phyloP scores from a whole-genome alignment of 1,284 basidiomycete genomes.

The Boletellus dicymbophilus region DNA sequence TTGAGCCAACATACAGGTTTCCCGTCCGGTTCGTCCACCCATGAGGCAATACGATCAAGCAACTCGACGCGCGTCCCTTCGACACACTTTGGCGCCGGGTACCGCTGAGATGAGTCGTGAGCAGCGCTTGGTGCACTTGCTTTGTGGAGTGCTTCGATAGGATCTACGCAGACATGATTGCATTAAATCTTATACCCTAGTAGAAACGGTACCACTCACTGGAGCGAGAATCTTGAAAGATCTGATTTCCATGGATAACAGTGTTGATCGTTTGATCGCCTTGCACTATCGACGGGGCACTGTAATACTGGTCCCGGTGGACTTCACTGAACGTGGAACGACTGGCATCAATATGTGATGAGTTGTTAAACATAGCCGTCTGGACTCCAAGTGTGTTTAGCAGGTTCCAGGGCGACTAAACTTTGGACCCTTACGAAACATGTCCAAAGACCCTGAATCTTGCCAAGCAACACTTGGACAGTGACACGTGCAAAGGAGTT shows the following conservation, averaged over 20 bases:
- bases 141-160: slow-evolving; percentile 16
- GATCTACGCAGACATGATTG: neutral
- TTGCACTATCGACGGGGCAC: slow-evolving; percentile 5
- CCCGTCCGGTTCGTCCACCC: slow-evolving; percentile 10
- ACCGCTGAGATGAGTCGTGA: slow-evolving; percentile 19
- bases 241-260: slow-evolving; percentile 15
- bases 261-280: slow-evolving; percentile 16
- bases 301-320: slow-evolving; percentile 19
- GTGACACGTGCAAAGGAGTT: no score
- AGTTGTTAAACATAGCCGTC: slow-evolving; percentile 20
- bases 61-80: slow-evolving; percentile 25
- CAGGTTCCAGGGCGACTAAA: no score
- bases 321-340: slow-evolving; percentile 18
- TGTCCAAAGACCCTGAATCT: no score
- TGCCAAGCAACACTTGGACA: no score
- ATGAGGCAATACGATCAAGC: slow-evolving; percentile 16
- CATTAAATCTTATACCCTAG: neutral
- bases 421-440: neutral
- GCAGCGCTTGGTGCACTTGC: slow-evolving; percentile 19
- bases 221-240: slow-evolving; percentile 12
- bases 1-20: slow-evolving; percentile 22
- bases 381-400: no score
- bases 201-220: slow-evolving; percentile 1
- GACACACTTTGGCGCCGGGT: slow-evolving; percentile 24
- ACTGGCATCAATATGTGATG: slow-evolving; percentile 17